These are phyloP conservation scores for Solanum habrochaites DNA, from an alignment of 257 asterid genomes.

Conservation along the genomic window DNA sequence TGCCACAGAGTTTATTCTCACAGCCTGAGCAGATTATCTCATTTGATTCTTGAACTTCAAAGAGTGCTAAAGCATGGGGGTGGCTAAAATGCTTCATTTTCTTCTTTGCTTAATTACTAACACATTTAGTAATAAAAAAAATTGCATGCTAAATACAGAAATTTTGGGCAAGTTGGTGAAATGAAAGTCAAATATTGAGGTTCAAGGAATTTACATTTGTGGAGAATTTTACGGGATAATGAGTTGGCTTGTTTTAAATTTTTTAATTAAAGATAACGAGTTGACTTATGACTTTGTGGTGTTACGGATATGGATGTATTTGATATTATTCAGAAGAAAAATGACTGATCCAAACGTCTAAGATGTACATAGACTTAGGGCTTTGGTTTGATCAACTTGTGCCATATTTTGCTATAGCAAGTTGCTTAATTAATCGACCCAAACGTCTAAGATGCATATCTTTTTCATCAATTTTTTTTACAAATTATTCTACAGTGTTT, in stretches of 20 bases:
- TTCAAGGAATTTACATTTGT: background rate
- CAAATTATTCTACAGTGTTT: background rate
- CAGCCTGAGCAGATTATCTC: background rate
- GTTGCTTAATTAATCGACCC: background rate
- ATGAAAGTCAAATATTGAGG: background rate
- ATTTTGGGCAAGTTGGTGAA: background rate
- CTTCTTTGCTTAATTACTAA: background rate
- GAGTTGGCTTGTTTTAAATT: too few species aligned
- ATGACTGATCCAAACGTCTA: background rate
- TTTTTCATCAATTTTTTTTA: background rate
- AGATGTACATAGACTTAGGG: background rate
- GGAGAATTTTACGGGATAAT: background rate
- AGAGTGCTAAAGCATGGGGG: background rate
- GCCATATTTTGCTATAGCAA: background rate
- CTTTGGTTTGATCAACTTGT: background rate
- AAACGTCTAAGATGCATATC: background rate
- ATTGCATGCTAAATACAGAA: background rate
- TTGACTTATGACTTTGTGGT: background rate
- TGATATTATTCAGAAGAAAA: background rate
- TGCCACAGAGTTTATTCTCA: background rate
- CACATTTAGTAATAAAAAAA: too few species aligned
- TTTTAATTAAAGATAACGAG: too few species aligned
- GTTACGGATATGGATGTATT: background rate
- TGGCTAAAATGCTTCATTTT: background rate
- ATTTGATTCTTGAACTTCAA: background rate